These are phyloP conservation scores for Trichophyton mentagrophytes DNA, from an alignment of 2,329 filamentous ascomycete species.

Conservation along the genomic window DNA sequence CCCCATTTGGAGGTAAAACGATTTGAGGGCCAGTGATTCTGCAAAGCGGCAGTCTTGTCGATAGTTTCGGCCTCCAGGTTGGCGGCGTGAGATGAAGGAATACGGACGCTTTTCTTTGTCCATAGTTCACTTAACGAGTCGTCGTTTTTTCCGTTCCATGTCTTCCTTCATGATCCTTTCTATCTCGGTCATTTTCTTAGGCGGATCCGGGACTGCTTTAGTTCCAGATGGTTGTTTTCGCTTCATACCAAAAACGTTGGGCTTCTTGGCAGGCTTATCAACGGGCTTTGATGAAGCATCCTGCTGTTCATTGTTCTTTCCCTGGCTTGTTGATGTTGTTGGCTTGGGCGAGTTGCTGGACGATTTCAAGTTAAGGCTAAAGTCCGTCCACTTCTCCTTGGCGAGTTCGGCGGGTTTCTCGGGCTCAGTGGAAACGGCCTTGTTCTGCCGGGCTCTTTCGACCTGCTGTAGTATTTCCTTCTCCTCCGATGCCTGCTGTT, in stretches of 20 bases:
- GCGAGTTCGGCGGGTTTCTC: not conserved
- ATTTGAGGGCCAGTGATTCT: too few relatives aligned
- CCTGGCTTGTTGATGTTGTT: too few relatives aligned
- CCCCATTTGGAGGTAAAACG: too few relatives aligned
- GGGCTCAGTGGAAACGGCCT: constrained; percentile 21
- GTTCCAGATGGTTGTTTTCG: not conserved
- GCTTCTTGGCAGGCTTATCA: not conserved
- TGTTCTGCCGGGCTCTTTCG: constrained; percentile 46
- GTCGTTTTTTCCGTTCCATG: constrained; percentile 13
- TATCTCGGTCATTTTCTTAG: constrained; percentile 11
- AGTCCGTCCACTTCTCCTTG: constrained; percentile 4
- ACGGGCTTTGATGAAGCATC: not conserved
- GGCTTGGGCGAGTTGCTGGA: not conserved
- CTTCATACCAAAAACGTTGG: not conserved
- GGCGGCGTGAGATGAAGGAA: too few relatives aligned
- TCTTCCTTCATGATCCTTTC: constrained; percentile 14
- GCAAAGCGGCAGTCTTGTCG: too few relatives aligned
- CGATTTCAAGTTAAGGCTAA: not conserved
- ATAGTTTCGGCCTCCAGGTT: too few relatives aligned
- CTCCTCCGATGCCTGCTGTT: constrained; percentile 65
- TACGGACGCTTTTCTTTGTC: not conserved
- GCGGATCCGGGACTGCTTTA: not conserved
- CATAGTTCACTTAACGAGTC: not conserved
- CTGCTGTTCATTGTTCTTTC: not conserved
- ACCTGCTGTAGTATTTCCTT: constrained; percentile 81